Conservation (phyloP, 2,329 filamentous ascomycete species). For the Polytolypa hystricis region DNA sequence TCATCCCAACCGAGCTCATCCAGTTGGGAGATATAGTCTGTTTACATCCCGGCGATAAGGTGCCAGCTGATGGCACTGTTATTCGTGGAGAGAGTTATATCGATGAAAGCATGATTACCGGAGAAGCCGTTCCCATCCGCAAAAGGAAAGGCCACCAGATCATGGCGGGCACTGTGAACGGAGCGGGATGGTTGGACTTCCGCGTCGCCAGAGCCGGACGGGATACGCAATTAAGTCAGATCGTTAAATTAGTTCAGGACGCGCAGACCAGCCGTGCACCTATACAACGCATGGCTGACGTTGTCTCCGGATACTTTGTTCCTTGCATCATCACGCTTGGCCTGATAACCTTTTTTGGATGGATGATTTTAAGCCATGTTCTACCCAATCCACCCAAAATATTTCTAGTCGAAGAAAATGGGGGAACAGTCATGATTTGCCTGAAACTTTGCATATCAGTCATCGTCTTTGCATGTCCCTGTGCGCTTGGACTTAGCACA, state of each 20-base stretch:
- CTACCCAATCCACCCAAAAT: slow-evolving; percentile 76
- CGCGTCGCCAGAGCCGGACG: slow-evolving; percentile 83
- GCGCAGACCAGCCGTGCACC: slow-evolving; percentile 90
- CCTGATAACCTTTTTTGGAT: slow-evolving; percentile 70
- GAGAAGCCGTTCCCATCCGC: slow-evolving; percentile 88
- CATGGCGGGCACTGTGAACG: slow-evolving; percentile 93
- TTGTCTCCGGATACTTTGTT: slow-evolving; percentile 86
- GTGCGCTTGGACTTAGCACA: slow-evolving; percentile 87
- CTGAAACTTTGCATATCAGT: slow-evolving; percentile 96
- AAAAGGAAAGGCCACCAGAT: slow-evolving; percentile 71
- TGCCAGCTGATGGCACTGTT: slow-evolving; percentile 81
- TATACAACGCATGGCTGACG: slow-evolving; percentile 86
- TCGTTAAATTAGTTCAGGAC: slow-evolving; percentile 95
- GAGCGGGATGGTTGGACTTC: slow-evolving; percentile 82
- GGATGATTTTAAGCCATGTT: slow-evolving; percentile 91
- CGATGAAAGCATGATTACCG: slow-evolving; percentile 97
- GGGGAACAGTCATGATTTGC: slow-evolving; percentile 92
- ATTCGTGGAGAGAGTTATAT: slow-evolving; percentile 86
- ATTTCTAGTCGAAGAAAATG: slow-evolving; percentile 67
- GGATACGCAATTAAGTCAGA: slow-evolving; percentile 94
- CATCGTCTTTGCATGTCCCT: slow-evolving; percentile 95
- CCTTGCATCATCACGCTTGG: slow-evolving; percentile 79
- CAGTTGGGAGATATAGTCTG: slow-evolving; percentile 91
- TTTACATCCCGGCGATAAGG: slow-evolving; percentile 88
- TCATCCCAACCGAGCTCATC: slow-evolving; percentile 88